These are phyloP conservation scores for Rhizopogon vesiculosus DNA, from an alignment of 768 basidiomycete species.

Conservation along the genomic window DNA sequence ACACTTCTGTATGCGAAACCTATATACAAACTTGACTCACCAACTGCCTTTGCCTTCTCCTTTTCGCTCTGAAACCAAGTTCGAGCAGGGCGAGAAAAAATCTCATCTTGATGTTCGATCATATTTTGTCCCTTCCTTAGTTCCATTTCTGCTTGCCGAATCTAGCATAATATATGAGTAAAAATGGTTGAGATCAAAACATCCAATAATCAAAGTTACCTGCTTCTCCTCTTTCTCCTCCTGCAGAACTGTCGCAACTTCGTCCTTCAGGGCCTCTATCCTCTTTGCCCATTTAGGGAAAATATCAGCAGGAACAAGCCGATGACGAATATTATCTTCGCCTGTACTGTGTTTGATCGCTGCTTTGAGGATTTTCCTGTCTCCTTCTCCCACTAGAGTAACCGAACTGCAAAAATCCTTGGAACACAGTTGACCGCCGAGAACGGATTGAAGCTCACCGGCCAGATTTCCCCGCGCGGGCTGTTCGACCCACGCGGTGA, in stretches of 20 bases:
- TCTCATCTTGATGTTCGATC: conserved; percentile 89
- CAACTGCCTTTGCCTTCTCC: conserved; percentile 78
- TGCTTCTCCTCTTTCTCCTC: conserved; percentile 97
- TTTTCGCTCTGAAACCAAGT: conserved; percentile 97
- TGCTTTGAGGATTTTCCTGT: conserved; percentile 94
- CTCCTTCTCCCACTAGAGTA: conserved; percentile 92
- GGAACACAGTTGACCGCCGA: background rate
- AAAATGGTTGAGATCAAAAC: conserved; percentile 2
- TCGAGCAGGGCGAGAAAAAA: conserved; percentile 86
- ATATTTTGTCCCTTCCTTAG: conserved; percentile 92
- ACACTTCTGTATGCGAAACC: conserved; percentile 3
- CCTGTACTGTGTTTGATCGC: conserved; percentile 84
- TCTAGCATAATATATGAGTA: conserved; percentile 33
- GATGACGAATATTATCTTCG: conserved; percentile 82
- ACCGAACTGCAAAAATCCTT: conserved; percentile 59
- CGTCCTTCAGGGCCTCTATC: conserved; percentile 66
- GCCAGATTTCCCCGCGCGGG: conserved; percentile 90
- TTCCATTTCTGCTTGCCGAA: conserved; percentile 94
- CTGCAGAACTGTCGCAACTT: conserved; percentile 72
- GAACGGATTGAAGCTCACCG: conserved; percentile 47
- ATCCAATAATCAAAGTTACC: conserved; percentile 34
- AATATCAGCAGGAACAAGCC: conserved; percentile 75
- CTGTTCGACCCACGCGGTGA: conserved; percentile 96
- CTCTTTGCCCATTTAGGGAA: conserved; percentile 67
- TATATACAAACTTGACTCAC: conserved; percentile 33